phyloP scores from a whole-genome alignment of 306 rosid genomes.

The Fagus sylvatica region DNA sequence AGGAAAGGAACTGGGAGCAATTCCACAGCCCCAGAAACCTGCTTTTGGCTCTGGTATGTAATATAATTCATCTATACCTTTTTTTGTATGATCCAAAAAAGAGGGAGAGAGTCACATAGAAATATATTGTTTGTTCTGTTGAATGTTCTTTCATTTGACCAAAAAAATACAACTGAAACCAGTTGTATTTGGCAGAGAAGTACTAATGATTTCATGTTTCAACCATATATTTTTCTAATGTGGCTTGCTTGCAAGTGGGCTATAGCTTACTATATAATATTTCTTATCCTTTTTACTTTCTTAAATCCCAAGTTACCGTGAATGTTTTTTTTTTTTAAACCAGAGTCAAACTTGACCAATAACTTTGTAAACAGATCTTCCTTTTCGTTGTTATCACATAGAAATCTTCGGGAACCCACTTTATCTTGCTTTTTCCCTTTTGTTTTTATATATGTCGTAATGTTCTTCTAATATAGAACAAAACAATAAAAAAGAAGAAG shows the following conservation, averaged over 20 bases:
- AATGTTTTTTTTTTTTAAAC: slow-evolving; percentile 11
- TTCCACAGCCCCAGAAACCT: slow-evolving; percentile 95
- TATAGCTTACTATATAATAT: not conserved
- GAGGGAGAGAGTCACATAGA: slow-evolving; percentile 1
- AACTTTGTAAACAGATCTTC: slow-evolving; percentile 11
- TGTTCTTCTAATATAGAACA: too few species aligned
- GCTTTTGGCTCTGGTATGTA: slow-evolving; percentile 81
- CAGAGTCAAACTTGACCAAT: slow-evolving; percentile 28
- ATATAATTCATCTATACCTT: not conserved
- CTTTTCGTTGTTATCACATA: slow-evolving; percentile 20
- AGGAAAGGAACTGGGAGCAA: slow-evolving; percentile 78
- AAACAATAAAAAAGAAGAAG: too few species aligned
- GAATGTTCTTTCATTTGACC: too few species aligned
- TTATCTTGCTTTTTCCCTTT: not conserved
- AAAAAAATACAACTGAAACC: not conserved
- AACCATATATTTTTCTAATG: not conserved
- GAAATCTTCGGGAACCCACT: not conserved
- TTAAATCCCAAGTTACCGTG: not conserved
- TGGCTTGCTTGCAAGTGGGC: slow-evolving; percentile 28
- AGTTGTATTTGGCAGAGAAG: not conserved
- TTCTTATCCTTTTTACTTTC: not conserved
- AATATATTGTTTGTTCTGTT: slow-evolving; percentile 2
- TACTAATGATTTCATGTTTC: not conserved
- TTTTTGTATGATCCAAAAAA: slow-evolving; percentile 14
- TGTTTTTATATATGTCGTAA: not conserved